Percentiles rank a stretch among this genome's conserved stretches.
Conservation (phyloP, 177 flowering plant species). For the Vitis hybrid region DNA sequence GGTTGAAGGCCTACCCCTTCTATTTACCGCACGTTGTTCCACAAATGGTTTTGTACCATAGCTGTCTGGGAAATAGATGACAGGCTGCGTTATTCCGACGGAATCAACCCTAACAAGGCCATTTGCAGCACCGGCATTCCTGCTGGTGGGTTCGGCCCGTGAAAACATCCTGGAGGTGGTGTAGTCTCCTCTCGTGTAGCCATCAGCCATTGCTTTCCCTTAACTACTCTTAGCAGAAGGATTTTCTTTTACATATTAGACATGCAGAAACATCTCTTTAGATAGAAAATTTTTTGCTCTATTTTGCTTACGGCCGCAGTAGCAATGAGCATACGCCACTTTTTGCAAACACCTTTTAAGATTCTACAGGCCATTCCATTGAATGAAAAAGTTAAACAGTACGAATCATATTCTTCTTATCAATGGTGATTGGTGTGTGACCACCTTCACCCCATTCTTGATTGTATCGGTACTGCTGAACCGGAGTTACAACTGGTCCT, state of each 20-base stretch:
- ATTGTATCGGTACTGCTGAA: too few relatives aligned
- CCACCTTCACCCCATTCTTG: too few relatives aligned
- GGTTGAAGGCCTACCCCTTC: constrained; percentile 9
- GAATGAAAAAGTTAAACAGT: too few relatives aligned
- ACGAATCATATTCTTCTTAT: too few relatives aligned
- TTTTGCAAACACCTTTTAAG: too few relatives aligned
- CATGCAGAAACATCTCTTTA: not conserved
- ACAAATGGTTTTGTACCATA: constrained; percentile 19
- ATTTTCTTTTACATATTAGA: not conserved
- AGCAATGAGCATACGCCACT: too few relatives aligned
- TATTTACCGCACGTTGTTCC: constrained; percentile 11
- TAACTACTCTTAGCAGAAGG: not conserved
- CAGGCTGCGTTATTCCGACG: constrained; percentile 12
- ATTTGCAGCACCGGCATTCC: too few relatives aligned
- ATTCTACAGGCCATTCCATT: too few relatives aligned
- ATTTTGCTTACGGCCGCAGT: too few relatives aligned
- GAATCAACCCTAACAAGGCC: constrained; percentile 13
- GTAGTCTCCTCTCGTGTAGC: constrained; percentile 1
- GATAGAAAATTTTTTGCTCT: not conserved
- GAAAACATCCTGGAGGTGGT: not conserved
- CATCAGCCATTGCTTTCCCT: constrained; percentile 10
- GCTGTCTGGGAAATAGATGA: constrained; percentile 3
- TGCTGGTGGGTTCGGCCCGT: too few relatives aligned
- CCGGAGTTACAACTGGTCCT: too few relatives aligned
- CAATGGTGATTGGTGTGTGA: too few relatives aligned